Base-by-base conservation (phyloP, 352 stramenopile genomes). In the Pythium grandisporangium region DNA sequence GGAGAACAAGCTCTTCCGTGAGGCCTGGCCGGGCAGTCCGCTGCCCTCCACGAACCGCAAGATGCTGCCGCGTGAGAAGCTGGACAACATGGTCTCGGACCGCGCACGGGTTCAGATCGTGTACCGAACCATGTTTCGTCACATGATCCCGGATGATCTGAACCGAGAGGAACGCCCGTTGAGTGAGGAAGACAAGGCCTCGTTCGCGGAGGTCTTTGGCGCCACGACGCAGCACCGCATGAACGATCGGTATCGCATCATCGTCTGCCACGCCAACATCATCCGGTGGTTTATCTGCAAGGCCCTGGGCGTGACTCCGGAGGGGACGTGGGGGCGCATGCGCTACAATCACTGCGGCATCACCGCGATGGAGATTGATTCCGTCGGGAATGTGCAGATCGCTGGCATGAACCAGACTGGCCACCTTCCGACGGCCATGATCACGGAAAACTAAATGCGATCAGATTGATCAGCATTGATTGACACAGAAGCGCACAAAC, bases 201-300 rank as follows among this genome's bases (percentile, higher is more conserved):
- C 40, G 25, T 73, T 73, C 36, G 39, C 49, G 29, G 21, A 34
- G 32, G 59, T 58, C 23, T 58, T 74, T 32, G 59, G 56, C 33
- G 50, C 36, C 7, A 57, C 54, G 27, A 70, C 61, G 14, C 58
- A 69, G 51, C 53, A 53, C 6, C 62, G 63, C 20, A 24, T 54
- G 24, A 30, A 58, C 22, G 61, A 74, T 46, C 48, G 64, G 33
- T 87, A 81, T 59, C 69, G 68, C 23, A 33, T 84, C 16, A 42
- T 84, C 10, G 66, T 83, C 30, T 81, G 71, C 42, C 70, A 84
- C 51, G 66, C 72, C 37, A 85, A 82, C 55, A 74, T 81, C 45
- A 84, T 87, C 42, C 70, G 70, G 17, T 84, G 67, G 67, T 81
- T 87, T 27, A 54, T 81, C 24, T 84, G 70, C 63, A 71, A 73